phyloP scores from a whole-genome alignment of 352 stramenopile species.

The Phytophthora lateralis region DNA sequence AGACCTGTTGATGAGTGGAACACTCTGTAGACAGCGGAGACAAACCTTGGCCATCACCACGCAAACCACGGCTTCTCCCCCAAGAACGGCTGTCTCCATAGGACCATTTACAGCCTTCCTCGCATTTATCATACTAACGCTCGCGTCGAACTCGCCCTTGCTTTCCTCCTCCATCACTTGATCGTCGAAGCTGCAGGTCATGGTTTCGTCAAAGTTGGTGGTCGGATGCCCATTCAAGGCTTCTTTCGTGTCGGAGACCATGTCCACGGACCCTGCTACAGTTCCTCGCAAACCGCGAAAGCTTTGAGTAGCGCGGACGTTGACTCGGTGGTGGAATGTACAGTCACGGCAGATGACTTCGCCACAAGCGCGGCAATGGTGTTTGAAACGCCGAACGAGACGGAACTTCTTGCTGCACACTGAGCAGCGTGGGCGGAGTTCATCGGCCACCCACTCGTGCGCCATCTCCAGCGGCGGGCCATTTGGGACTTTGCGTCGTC shows the following conservation, averaged over 20 bases:
- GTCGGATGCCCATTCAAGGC: conserved; percentile 1
- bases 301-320: conserved; percentile 40
- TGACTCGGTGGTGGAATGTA: conserved; percentile 51
- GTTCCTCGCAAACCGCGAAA: conserved; percentile 31
- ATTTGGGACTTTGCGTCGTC: conserved; percentile 29
- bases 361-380: conserved; percentile 77
- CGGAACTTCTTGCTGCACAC: conserved; percentile 74
- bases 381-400: conserved; percentile 57
- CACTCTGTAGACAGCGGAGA: conserved; percentile 57
- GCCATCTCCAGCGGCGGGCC: conserved; percentile 59
- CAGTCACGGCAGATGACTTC: conserved; percentile 68
- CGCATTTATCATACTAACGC: conserved; percentile 34
- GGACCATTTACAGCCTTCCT: conserved; percentile 30
- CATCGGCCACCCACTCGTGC: conserved; percentile 64
- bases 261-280: conserved; percentile 19
- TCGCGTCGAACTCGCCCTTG: conserved; percentile 26
- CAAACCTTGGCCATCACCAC: conserved; percentile 71
- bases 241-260: conserved; percentile 14
- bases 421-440: conserved; percentile 51
- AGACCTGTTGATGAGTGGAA: conserved; percentile 39
- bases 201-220: conserved; percentile 36
- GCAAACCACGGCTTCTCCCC: conserved; percentile 31
- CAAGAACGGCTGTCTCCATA: conserved; percentile 29
- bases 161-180: conserved; percentile 25
- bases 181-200: conserved; percentile 39